A percentile compares a stretch with the other conserved stretches of the same genome.
Conservation (phyloP, 1,284 basidiomycete species). For the Trametes hirsuta region DNA sequence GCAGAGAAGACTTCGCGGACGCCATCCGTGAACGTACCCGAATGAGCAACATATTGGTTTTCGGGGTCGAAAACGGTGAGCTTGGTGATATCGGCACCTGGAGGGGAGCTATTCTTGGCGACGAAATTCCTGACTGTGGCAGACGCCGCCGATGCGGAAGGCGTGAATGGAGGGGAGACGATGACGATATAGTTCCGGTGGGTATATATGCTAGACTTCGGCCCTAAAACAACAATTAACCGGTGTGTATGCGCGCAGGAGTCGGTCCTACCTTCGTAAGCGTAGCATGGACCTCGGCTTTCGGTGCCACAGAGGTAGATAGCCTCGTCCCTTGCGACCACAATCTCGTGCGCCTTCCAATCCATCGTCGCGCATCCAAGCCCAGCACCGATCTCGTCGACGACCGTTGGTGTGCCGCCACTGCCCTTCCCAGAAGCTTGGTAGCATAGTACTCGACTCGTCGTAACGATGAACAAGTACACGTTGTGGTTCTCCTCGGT, state of each 20-base stretch:
- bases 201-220: slow-evolving; percentile 71
- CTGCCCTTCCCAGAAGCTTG: slow-evolving; percentile 79
- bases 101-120: slow-evolving; percentile 47
- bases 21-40: slow-evolving; percentile 77
- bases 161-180: slow-evolving; percentile 82
- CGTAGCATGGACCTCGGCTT: slow-evolving; percentile 85
- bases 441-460: slow-evolving; percentile 78
- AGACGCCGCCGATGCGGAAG: slow-evolving; percentile 66
- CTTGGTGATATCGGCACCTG: slow-evolving; percentile 74
- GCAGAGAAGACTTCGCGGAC: slow-evolving; percentile 80
- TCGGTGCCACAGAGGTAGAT: slow-evolving; percentile 88
- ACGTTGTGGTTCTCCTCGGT: slow-evolving; percentile 52
- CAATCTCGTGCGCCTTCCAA: slow-evolving; percentile 69
- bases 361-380: slow-evolving; percentile 87
- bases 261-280: slow-evolving; percentile 75
- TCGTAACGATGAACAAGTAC: slow-evolving; percentile 88
- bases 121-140: slow-evolving; percentile 80
- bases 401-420: slow-evolving; percentile 64
- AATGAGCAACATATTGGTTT: slow-evolving; percentile 90
- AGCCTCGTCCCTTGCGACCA: slow-evolving; percentile 91
- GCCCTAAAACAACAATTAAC: slow-evolving; percentile 44
- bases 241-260: slow-evolving; percentile 3
- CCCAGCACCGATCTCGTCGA: slow-evolving; percentile 87
- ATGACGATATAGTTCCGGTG: slow-evolving; percentile 87
- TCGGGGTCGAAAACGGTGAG: slow-evolving; percentile 92